A percentile compares a stretch with the other conserved stretches of the same genome.
Conservation (phyloP, 2,329 filamentous ascomycete species). For the Aspergillus sergii region DNA sequence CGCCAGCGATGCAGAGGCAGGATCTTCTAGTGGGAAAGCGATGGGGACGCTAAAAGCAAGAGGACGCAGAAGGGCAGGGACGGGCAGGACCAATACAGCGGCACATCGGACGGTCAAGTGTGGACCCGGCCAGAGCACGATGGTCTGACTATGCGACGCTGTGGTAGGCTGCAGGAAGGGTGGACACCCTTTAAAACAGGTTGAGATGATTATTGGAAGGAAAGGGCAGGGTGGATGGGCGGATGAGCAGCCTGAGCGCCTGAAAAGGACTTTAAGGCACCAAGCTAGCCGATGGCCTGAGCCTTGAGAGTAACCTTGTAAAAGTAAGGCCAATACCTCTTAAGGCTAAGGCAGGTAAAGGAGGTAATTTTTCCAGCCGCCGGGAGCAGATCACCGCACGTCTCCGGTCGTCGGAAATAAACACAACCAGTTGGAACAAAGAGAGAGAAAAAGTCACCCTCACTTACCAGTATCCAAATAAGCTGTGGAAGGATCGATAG, state of each 20-base stretch:
- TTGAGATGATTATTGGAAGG: constrained; percentile 5
- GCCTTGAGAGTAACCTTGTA: constrained; percentile 3
- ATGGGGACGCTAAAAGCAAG: constrained; percentile 22
- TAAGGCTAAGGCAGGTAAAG: neutral
- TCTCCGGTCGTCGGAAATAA: constrained; percentile 21
- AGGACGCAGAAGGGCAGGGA: constrained; percentile 23
- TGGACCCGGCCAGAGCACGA: constrained; percentile 30
- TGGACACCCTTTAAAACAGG: constrained; percentile 14
- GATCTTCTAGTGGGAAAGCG: constrained; percentile 15
- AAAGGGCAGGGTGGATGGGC: constrained; percentile 8
- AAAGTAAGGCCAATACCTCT: neutral
- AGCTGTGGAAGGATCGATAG: neutral
- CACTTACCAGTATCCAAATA: constrained; percentile 1
- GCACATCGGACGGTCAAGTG: constrained; percentile 23
- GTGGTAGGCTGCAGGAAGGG: constrained; percentile 1
- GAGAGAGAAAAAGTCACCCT: neutral
- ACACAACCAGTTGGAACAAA: neutral
- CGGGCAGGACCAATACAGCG: constrained; percentile 32
- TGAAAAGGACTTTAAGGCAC: constrained; percentile 23
- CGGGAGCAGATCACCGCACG: constrained; percentile 19
- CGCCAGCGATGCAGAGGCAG: constrained; percentile 20
- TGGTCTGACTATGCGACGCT: constrained; percentile 28
- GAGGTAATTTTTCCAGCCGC: constrained; percentile 6
- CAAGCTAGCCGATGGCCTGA: constrained; percentile 9
- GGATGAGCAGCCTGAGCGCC: constrained; percentile 26